Evolutionary conservation across 345 rosid genomes (phyloP).

Genomic region (Clarkia xantiana): DNA sequence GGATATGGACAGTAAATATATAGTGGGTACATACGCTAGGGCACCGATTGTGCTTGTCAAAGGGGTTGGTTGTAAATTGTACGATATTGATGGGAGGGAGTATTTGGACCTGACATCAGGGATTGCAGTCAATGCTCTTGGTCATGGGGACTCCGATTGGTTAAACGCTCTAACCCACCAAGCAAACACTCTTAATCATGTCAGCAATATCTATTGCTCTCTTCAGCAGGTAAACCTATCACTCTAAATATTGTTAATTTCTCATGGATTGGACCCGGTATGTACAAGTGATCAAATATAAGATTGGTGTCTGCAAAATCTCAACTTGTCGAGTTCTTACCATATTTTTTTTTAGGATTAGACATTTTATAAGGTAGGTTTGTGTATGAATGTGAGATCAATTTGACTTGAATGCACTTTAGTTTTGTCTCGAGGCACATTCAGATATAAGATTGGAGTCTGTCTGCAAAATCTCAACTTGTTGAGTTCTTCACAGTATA

Average conservation of each 20-base stretch:
- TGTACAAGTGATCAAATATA: too few relatives aligned
- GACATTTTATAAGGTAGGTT: too few relatives aligned
- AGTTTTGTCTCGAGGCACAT: too few relatives aligned
- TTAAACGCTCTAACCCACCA: slow-evolving; percentile 51
- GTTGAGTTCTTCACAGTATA: too few relatives aligned
- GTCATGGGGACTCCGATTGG: slow-evolving; percentile 83
- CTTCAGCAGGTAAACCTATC: slow-evolving; percentile 53
- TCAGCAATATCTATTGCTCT: slow-evolving; percentile 59
- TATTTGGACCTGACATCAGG: slow-evolving; percentile 66
- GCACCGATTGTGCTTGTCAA: slow-evolving; percentile 52
- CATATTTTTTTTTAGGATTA: too few relatives aligned
- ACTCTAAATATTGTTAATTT: neutral
- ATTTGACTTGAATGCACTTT: too few relatives aligned
- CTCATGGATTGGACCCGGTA: neutral
- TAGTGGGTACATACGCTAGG: slow-evolving; percentile 75
- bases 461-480: too few relatives aligned
- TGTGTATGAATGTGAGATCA: too few relatives aligned
- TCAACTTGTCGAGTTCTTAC: too few relatives aligned
- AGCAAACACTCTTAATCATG: slow-evolving; percentile 55
- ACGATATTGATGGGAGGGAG: slow-evolving; percentile 62
- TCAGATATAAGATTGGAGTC: too few relatives aligned
- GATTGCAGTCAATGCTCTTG: slow-evolving; percentile 75
- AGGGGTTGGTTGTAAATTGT: slow-evolving; percentile 72
- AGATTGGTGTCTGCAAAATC: too few relatives aligned
- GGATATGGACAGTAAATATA: slow-evolving; percentile 37